Conservation (phyloP, 768 basidiomycete species). For the Russula emetica region DNA sequence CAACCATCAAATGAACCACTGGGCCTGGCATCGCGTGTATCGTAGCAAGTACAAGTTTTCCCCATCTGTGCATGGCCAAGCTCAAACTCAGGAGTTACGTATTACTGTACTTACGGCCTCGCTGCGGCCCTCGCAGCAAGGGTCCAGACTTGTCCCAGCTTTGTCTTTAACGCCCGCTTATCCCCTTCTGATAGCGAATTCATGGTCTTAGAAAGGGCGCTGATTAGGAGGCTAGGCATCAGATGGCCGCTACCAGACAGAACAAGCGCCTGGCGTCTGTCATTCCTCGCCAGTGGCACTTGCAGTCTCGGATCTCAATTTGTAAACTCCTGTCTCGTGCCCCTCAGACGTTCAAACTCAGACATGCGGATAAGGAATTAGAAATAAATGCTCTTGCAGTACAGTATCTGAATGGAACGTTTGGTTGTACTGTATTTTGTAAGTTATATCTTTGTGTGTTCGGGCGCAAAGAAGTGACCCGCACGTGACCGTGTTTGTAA, state of each 20-base stretch:
- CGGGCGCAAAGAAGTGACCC: no score
- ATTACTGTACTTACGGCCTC: background rate
- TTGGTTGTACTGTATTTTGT: no score
- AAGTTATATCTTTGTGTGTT: no score
- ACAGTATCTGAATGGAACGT: no score
- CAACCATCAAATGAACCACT: background rate
- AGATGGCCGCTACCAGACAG: background rate
- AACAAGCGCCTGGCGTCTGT: background rate
- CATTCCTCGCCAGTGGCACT: background rate
- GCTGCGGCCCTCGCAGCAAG: background rate
- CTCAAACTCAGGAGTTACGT: background rate
- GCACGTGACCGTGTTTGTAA: no score
- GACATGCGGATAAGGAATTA: no score
- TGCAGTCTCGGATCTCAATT: background rate
- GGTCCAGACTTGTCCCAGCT: background rate
- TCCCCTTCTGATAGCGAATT: background rate
- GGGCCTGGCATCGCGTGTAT: background rate
- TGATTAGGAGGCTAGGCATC: background rate
- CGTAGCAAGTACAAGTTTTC: background rate
- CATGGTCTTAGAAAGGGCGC: background rate
- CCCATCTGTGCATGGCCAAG: background rate
- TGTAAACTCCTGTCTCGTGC: background rate
- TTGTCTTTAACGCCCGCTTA: background rate
- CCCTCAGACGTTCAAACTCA: no score
- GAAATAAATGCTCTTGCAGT: no score